A percentile compares a stretch with the other conserved stretches of the same genome.
Evolutionary conservation across 306 rosid species (phyloP).

Genomic region (Malus sylvestris): DNA sequence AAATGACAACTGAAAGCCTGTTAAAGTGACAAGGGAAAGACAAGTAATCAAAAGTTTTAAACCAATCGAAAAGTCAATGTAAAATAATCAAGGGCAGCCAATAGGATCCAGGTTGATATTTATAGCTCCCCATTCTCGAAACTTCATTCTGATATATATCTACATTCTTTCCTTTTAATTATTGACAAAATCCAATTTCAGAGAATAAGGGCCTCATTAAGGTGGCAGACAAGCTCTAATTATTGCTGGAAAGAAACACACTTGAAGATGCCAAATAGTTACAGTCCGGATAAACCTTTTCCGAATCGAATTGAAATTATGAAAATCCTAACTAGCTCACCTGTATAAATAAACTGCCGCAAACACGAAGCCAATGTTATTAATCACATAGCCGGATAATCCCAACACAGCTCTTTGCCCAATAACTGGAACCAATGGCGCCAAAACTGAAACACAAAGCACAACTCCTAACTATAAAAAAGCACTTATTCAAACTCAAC

Average conservation of each 20-base stretch:
- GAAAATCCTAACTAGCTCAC: slow-evolving; percentile 19
- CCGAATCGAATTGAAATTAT: too few species aligned
- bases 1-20: slow-evolving; percentile 60
- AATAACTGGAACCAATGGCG: too few species aligned
- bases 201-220: too few species aligned
- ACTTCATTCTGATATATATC: too few species aligned
- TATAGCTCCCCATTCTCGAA: too few species aligned
- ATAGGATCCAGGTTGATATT: neutral
- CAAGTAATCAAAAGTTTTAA: slow-evolving; percentile 15
- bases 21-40: slow-evolving; percentile 14
- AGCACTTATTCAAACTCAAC: too few species aligned
- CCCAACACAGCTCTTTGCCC: too few species aligned
- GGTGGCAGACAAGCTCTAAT: neutral
- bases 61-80: neutral
- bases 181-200: too few species aligned
- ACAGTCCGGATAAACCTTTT: neutral
- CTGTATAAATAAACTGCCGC: slow-evolving; percentile 59
- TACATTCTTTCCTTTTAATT: too few species aligned
- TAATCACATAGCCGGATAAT: slow-evolving; percentile 18
- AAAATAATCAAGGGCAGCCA: neutral
- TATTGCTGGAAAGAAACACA: neutral
- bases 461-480: too few species aligned
- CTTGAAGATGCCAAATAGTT: neutral
- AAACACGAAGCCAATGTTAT: slow-evolving; percentile 57
- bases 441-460: too few species aligned